Percentiles rank a stretch among this genome's conserved stretches.
phyloP scores from a whole-genome alignment of 2,329 filamentous ascomycete species.

The Penicillium sp. region DNA sequence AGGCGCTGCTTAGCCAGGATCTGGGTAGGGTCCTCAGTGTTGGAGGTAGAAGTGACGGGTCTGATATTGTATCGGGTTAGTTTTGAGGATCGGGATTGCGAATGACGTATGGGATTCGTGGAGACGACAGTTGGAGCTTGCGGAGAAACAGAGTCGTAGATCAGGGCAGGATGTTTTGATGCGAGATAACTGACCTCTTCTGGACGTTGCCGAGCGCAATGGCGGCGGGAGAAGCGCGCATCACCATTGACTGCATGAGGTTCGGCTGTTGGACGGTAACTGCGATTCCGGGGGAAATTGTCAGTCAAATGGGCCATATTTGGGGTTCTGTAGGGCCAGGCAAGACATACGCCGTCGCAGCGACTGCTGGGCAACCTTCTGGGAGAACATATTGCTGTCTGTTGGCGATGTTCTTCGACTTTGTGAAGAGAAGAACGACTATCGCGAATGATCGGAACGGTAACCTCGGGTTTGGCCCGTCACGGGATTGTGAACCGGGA shows the following conservation, averaged over 20 bases:
- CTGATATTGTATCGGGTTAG: constrained; percentile 23
- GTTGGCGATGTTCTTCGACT: constrained; percentile 16
- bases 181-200: constrained; percentile 40
- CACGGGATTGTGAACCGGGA: constrained; percentile 32
- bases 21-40: constrained; percentile 36
- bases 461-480: constrained; percentile 42
- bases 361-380: constrained; percentile 49
- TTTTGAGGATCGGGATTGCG: constrained; percentile 7
- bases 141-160: background rate
- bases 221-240: constrained; percentile 45
- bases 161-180: background rate
- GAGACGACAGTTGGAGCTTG: background rate
- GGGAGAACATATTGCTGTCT: constrained; percentile 45
- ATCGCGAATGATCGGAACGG: constrained; percentile 37
- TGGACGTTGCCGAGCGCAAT: constrained; percentile 46
- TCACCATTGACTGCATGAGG: constrained; percentile 42
- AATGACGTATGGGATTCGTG: constrained; percentile 30
- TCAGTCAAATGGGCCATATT: constrained; percentile 17
- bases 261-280: constrained; percentile 48
- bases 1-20: constrained; percentile 81
- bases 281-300: constrained; percentile 27
- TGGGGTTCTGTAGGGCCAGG: background rate
- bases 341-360: constrained; percentile 48
- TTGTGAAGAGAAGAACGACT: constrained; percentile 14
- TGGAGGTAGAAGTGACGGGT: constrained; percentile 31